phyloP scores from a whole-genome alignment of 768 basidiomycete genomes.

The Pleurotus sapidus region DNA sequence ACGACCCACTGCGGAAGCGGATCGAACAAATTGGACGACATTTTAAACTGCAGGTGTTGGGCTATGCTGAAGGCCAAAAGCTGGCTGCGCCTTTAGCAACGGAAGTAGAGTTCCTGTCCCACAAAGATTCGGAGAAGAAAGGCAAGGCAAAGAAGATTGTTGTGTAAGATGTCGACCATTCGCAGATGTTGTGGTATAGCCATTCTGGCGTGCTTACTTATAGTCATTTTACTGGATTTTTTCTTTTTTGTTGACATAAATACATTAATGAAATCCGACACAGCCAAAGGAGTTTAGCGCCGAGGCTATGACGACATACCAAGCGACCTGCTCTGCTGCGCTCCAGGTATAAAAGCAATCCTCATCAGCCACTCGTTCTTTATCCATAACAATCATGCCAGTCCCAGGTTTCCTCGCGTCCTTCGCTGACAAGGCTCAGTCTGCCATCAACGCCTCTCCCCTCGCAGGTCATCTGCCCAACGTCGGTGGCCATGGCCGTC shows the following conservation, averaged over 20 bases:
- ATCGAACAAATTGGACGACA: slow-evolving; percentile 84
- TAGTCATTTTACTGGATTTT: neutral
- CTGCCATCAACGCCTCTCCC: slow-evolving; percentile 60
- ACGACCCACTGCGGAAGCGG: slow-evolving; percentile 64
- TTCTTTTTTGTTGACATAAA: neutral
- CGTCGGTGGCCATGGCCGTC: slow-evolving; percentile 23
- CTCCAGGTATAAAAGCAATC: neutral
- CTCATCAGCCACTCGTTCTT: neutral
- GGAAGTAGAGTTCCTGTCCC: slow-evolving; percentile 92
- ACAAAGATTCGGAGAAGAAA: slow-evolving; percentile 96
- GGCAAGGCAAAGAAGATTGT: slow-evolving; percentile 81
- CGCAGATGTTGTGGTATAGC: slow-evolving; percentile 1
- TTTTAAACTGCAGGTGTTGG: slow-evolving; percentile 90
- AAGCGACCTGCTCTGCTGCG: neutral
- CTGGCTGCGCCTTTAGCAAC: slow-evolving; percentile 86
- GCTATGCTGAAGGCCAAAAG: slow-evolving; percentile 70
- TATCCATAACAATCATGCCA: slow-evolving; percentile 38
- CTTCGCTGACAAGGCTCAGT: slow-evolving; percentile 77
- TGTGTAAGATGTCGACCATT: slow-evolving; percentile 38
- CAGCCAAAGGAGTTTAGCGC: too few species aligned
- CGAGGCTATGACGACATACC: neutral
- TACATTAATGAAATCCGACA: too few species aligned
- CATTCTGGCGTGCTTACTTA: neutral
- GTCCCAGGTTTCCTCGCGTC: slow-evolving; percentile 62
- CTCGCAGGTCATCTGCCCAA: slow-evolving; percentile 52